Base-by-base conservation (phyloP, 78 protist genomes). In the Planoprotostelium fungivorum region DNA sequence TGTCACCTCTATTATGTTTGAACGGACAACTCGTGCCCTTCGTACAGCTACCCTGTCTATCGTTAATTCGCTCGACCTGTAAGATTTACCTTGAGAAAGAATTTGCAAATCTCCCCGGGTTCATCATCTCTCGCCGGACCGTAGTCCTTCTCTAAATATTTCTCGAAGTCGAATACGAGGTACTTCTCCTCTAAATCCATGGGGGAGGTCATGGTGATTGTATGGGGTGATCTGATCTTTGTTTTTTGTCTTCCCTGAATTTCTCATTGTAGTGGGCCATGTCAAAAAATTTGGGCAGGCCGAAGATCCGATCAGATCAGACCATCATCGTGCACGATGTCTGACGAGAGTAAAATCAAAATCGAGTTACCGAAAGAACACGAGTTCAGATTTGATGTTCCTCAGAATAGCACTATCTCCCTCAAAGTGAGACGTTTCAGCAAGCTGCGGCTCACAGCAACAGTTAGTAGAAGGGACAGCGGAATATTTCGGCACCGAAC, bases 401-500 rank as follows among this genome's bases (percentile, higher is more conserved):
- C 89, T 23, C 38, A 89, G 34, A 63, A 31, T n/a, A 23, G 9
- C 85, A 85, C 0, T 23, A 10, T 84, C 28, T 5, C 63, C 28
- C 16, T 23, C 1, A 38, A 39, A n/a, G 37, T 34, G 37, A 84
- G 28, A 0, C 1, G 29, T 86, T 34, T 31, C 37, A 10, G 0
- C 63, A 38, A 29, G 28, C 1, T 51, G n/a, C n/a, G n/a, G n/a
- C 34, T 36, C 34, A 37, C 1, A 34, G 0, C 1, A 28, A 29
- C 38, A 90, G 87, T 37, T 93, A 34, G 1, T 88, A 36, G 88
- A 90, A 9, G 97, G 97, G 0, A 88, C 35, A 1, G 97, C 97
- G 25, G 97, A 96, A 83, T 84, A 90, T 28, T 94, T 96, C 38
- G 97, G 97, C 51, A 88, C 96, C 28, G 97, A 96, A 83, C 39